A percentile compares a stretch with the other conserved stretches of the same genome.
Evolutionary conservation across 1,284 basidiomycete species (phyloP).

Genomic region (Rhodofomes roseus): DNA sequence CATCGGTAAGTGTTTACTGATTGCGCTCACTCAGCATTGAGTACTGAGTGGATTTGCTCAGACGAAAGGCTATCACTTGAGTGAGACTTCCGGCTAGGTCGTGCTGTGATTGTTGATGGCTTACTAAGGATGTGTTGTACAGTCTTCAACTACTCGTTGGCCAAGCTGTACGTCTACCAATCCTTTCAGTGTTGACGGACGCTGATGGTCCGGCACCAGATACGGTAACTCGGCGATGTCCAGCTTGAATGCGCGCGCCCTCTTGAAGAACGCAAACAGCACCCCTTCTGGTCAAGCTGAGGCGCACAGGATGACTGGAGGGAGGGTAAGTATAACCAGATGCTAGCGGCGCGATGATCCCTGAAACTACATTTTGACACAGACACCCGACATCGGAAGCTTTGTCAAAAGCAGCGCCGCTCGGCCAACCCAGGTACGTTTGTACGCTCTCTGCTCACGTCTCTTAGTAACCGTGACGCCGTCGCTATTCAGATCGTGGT

Average conservation of each 20-base stretch:
- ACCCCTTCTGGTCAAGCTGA: neutral
- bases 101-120: neutral
- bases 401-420: neutral
- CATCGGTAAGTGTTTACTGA: neutral
- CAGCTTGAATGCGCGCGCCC: neutral
- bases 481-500: neutral
- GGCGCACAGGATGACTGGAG: neutral
- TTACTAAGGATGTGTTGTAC: neutral
- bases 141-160: neutral
- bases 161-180: neutral
- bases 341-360: neutral
- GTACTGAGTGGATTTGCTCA: too few relatives aligned
- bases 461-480: neutral
- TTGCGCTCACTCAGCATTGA: too few relatives aligned
- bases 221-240: slow-evolving; percentile 3
- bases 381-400: neutral
- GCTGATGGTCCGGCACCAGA: neutral
- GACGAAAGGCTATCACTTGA: neutral
- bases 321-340: neutral
- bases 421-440: neutral
- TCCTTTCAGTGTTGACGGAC: neutral
- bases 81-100: neutral
- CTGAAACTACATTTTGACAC: neutral
- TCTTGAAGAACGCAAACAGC: neutral
- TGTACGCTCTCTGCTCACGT: neutral